Evolutionary conservation across 495 filamentous ascomycete genomes (phyloP), one percentile per base, ranked within the genome.

Genomic region (Neurospora sp.): DNA sequence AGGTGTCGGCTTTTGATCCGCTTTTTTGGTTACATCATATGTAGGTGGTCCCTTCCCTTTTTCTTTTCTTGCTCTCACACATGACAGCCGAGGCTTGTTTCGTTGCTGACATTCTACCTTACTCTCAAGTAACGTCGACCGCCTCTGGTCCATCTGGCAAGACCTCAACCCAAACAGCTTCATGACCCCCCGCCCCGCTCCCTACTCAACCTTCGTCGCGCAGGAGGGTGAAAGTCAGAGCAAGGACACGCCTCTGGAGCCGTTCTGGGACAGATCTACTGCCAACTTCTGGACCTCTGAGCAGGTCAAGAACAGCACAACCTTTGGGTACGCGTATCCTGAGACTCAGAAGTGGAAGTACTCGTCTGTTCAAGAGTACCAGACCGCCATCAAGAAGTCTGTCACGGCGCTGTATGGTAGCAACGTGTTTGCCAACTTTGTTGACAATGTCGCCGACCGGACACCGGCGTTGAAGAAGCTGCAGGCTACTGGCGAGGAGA

Each of bases 111-210:
- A n/a, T n/a, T n/a, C n/a, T n/a, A n/a, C n/a, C n/a, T n/a, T n/a
- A n/a, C n/a, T n/a, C n/a, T n/a, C n/a, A n/a, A n/a, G 76, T 69
- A 80, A 81, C 72, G 84, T 93, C 35, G 92, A 94, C 79, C 85
- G 92, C 7, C 78, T 88, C 71, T 90, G 89, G 77, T 86, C 91
- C 4, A 87, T 93, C 74, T 94, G 91, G 91, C 91, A 94, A 80
- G 85, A 85, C 4, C 79, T 92, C 40, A 86, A 93, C 77, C 90
- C 89, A 4, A 77, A 85, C 27, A 83, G 83, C 74, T 88, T 83
- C 72, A 86, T 92, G 27, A 78, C 82, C 11, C 84, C 89, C 18
- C 77, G 84, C 18, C 71, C 81, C 3, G 85, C 86, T 23, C 78
- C 79, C 2, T 83, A 84, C 35, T 84, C 84, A 41, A 90, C 88